These are phyloP conservation scores for Yamadazyma taylorii DNA, from an alignment of 1,139 yeast species.

Conservation along the genomic window DNA sequence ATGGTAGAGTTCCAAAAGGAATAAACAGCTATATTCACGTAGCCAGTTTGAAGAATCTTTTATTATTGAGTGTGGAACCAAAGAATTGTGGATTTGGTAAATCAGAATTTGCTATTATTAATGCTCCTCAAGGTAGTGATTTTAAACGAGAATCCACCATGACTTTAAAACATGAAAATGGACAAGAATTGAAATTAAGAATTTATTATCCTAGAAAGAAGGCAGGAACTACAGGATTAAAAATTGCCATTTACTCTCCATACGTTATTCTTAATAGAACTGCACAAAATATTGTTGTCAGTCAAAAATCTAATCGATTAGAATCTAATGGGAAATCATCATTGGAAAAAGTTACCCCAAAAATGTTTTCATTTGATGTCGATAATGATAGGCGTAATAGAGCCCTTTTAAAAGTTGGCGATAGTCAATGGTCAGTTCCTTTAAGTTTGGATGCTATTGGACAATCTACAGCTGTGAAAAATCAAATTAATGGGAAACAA, in stretches of 20 bases:
- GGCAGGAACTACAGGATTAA: conserved; percentile 50
- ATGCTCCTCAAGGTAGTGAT: conserved; percentile 54
- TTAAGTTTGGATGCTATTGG: conserved; percentile 91
- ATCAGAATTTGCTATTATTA: conserved; percentile 82
- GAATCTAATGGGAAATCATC: conserved; percentile 30
- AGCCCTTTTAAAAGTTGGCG: conserved; percentile 67
- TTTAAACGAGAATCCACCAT: conserved; percentile 57
- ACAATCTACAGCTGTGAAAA: conserved; percentile 64
- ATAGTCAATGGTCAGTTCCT: conserved; percentile 74
- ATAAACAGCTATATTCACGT: conserved; percentile 74
- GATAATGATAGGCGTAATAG: conserved; percentile 61
- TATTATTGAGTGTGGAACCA: conserved; percentile 74
- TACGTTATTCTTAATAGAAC: conserved; percentile 82
- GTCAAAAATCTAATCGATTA: conserved; percentile 58
- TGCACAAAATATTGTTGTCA: conserved; percentile 60
- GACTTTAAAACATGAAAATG: conserved; percentile 53
- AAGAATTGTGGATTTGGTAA: conserved; percentile 60
- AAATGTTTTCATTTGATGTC: conserved; percentile 80
- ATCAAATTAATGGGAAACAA: conserved; percentile 58
- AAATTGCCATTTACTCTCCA: conserved; percentile 76
- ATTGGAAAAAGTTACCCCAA: conserved; percentile 45
- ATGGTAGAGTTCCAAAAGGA: conserved; percentile 62
- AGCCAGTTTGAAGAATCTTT: conserved; percentile 67
- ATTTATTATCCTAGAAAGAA: conserved; percentile 60
- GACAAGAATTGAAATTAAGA: conserved; percentile 63